Percentiles rank a stretch among this genome's conserved stretches.
phyloP scores from a whole-genome alignment of 768 basidiomycete genomes.

The Mycena crocata region DNA sequence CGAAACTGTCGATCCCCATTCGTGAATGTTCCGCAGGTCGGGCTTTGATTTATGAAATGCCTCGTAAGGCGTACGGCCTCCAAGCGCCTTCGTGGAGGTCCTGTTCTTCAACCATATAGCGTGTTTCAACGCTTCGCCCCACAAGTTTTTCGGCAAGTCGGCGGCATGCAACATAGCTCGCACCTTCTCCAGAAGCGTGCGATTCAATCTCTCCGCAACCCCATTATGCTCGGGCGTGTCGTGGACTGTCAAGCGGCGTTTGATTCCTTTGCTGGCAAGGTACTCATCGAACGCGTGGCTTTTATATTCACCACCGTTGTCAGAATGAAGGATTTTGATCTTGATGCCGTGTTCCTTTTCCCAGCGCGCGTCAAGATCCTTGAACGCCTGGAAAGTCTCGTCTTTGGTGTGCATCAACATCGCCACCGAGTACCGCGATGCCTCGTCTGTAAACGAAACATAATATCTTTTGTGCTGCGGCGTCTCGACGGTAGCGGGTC shows the following conservation, averaged over 20 bases:
- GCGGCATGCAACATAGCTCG: slow-evolving; percentile 43
- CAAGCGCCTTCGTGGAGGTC: slow-evolving; percentile 34
- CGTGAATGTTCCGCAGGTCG: slow-evolving; percentile 30
- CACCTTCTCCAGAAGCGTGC: slow-evolving; percentile 42
- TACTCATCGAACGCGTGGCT: slow-evolving; percentile 34
- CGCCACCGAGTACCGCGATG: slow-evolving; percentile 37
- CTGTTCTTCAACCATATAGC: slow-evolving; percentile 42
- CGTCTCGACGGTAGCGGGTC: slow-evolving; percentile 40
- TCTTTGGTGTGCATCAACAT: slow-evolving; percentile 43
- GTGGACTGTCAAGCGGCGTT: slow-evolving; percentile 37
- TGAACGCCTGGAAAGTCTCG: slow-evolving; percentile 38
- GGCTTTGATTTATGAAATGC: slow-evolving; percentile 34
- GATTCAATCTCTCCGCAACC: slow-evolving; percentile 50
- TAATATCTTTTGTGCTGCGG: slow-evolving; percentile 41
- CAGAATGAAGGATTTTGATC: slow-evolving; percentile 42
- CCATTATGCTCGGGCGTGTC: slow-evolving; percentile 50
- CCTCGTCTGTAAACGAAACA: slow-evolving; percentile 48
- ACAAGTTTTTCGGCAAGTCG: slow-evolving; percentile 44
- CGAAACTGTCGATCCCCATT: slow-evolving; percentile 10
- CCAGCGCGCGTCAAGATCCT: slow-evolving; percentile 37
- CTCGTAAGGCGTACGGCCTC: slow-evolving; percentile 36
- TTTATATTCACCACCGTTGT: slow-evolving; percentile 45
- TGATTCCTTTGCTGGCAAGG: slow-evolving; percentile 34
- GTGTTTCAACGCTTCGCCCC: slow-evolving; percentile 44
- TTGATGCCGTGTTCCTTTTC: slow-evolving; percentile 38